Evolutionary conservation across 305 asterid genomes (phyloP).

Genomic region (Lippia alba): DNA sequence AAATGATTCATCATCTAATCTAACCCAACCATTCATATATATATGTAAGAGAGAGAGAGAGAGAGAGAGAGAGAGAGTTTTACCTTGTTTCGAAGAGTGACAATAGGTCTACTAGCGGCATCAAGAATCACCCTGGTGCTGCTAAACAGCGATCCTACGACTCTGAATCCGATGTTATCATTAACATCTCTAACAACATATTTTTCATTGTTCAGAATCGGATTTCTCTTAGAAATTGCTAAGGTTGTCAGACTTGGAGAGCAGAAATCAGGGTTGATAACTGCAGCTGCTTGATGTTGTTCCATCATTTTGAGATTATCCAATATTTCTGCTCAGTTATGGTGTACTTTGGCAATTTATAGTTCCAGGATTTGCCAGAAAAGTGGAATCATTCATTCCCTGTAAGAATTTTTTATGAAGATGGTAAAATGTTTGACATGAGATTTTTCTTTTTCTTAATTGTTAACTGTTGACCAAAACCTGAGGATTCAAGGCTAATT

Average conservation of each 20-base stretch:
- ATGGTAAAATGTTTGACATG: too few relatives aligned
- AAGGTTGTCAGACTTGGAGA: conserved; percentile 16
- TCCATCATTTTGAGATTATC: conserved; percentile 11
- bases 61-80: neutral
- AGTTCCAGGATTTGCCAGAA: too few relatives aligned
- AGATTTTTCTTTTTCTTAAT: neutral
- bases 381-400: too few relatives aligned
- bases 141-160: neutral
- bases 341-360: neutral
- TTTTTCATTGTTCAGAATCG: conserved; percentile 8
- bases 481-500: too few relatives aligned
- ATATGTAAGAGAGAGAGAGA: too few relatives aligned
- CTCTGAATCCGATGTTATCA: conserved; percentile 38
- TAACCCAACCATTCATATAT: too few relatives aligned
- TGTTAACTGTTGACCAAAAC: too few relatives aligned
- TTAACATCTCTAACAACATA: conserved; percentile 23
- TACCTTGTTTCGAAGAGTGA: conserved; percentile 39
- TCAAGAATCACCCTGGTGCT: conserved; percentile 16
- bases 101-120: conserved; percentile 32
- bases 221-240: conserved; percentile 14
- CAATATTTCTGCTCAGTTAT: neutral
- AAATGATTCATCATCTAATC: too few relatives aligned
- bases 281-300: neutral
- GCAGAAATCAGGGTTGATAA: conserved; percentile 33
- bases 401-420: too few relatives aligned